Evolutionary conservation across 2,329 filamentous ascomycete genomes (phyloP), one percentile per base, ranked within the genome.

Genomic region (Scedosporium dehoogii): DNA sequence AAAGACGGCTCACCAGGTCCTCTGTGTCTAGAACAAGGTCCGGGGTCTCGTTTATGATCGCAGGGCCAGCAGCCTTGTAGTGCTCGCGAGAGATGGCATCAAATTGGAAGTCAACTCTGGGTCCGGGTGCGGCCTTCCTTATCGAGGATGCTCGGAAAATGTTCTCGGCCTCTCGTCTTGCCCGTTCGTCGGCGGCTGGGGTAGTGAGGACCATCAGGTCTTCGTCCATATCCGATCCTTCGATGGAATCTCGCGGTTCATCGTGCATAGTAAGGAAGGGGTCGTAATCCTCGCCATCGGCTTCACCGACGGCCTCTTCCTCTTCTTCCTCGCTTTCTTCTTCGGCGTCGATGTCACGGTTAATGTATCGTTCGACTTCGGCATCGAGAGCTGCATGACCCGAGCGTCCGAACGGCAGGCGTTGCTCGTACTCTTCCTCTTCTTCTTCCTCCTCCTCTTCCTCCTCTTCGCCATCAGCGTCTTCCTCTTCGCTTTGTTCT

Each of bases 1-100:
- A 90, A 18, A 92, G 76, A 60, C 79, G 79, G 59, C 80, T 80
- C 46, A 96, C 76, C 48, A 91, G 75, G 46, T 85, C 81, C 71
- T 97, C 92, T 10, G 90, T 96, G 58, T 84, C 80, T 41, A 96
- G 75, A 56, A 97, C 85, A 21, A 96, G 73, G 56, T 86, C 80
- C 64, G 88, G 85, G 1, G 86, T 78, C 73, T 97, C 93, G 4
- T 79, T 79, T 56, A 96, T 77, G 18, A 75, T 69, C 1, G 89
- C 84, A 41, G 82, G 77, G 42, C 81, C 81, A 74, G 80, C 73
- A 71, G 84, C 71, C 72, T 77, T 71, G 78, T 87, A 85, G 9
- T 92, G 74, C 64, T 88, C 86, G 70, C 88, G 89, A 33, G 90
- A 90, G 64, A 96, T 85, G 6, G 82, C 78, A 3, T 85, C 82